Conservation (phyloP, 176 grass and related monocot genomes). For the Oryza australiensis region DNA sequence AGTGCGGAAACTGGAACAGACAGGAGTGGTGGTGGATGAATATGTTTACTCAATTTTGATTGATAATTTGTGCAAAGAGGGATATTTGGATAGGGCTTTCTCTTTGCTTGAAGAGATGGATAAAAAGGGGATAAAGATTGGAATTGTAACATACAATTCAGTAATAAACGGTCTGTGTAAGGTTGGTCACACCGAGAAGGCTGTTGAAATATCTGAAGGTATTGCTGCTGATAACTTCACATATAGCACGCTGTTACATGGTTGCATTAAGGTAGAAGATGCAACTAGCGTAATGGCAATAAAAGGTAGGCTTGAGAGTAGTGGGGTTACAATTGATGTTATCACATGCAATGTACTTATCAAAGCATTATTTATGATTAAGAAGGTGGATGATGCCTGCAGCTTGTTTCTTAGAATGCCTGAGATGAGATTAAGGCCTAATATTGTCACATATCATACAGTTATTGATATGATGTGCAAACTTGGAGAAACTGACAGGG, state of each 20-base stretch:
- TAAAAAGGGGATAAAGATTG: constrained; percentile 54
- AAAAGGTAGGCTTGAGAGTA: constrained; percentile 58
- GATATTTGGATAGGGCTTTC: constrained; percentile 58
- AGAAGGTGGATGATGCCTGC: constrained; percentile 68
- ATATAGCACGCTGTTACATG: constrained; percentile 81
- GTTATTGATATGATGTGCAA: constrained; percentile 65
- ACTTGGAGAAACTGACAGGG: constrained; percentile 58
- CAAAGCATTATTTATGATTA: constrained; percentile 71
- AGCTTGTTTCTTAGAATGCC: constrained; percentile 72
- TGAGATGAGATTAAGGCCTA: constrained; percentile 60
- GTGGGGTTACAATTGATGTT: constrained; percentile 59
- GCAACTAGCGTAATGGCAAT: constrained; percentile 41
- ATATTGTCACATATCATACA: constrained; percentile 71
- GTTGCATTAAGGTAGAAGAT: constrained; percentile 61
- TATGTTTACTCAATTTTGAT: constrained; percentile 75
- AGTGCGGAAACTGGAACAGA: constrained; percentile 60
- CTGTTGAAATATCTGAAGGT: constrained; percentile 59
- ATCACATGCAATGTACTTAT: constrained; percentile 82
- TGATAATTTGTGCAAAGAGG: constrained; percentile 57
- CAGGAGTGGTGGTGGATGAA: constrained; percentile 52
- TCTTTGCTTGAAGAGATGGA: constrained; percentile 63
- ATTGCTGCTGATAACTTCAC: constrained; percentile 77
- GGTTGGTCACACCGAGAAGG: constrained; percentile 58
- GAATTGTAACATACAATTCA: constrained; percentile 55
- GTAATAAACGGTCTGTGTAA: constrained; percentile 86